Base-by-base conservation (phyloP, 2,329 filamentous ascomycete genomes). In the Rutstroemia sp. region DNA sequence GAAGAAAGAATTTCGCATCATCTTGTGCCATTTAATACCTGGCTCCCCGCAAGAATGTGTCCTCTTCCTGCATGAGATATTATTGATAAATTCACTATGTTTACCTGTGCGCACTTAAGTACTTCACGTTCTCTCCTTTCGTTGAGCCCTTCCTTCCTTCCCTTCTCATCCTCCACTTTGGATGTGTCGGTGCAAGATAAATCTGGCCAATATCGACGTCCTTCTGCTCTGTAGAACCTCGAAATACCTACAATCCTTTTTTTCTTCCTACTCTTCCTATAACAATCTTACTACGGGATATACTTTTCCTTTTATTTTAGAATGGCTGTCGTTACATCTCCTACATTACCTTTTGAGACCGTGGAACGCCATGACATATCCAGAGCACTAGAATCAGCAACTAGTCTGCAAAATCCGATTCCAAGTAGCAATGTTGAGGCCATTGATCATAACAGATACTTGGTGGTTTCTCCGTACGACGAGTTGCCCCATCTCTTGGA, bases 401-500 rank as follows among this genome's bases (percentile, higher is more conserved):
- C 19, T 9, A 25, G 19, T 8, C 17, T 55, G 38, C 39, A 19
- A 10, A 16, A 12, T 25, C 17, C 38, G 1, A 8, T 42, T 51
- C 14, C 19, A 4, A 23, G n/a, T n/a, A 56, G 17, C 14, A 53
- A 34, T 1, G 25, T 27, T 9, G 45, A 45, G 16, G 47, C 42
- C 40, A 36, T n/a, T 14, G 48, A 52, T 12, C 49, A 63, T 27
- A 55, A 60, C 9, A 60, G 64, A 59, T 73, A 70, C 64, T 73
- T 94, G 46, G 75, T 87, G 42, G 79, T 84, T 60, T 95, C 91
- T 0, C 90, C 90, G 0, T 95, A 96, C 69, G 81, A 82, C 9
- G 82, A 84, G 44, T 70, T 75, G 27, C 75, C 79, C 2, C 90
- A 95, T 70, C 81, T 89, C 49, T 81, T 95, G 36, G 83, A 92